Conservation (phyloP, 2,329 filamentous ascomycete species). For the Daldinia sp. region DNA sequence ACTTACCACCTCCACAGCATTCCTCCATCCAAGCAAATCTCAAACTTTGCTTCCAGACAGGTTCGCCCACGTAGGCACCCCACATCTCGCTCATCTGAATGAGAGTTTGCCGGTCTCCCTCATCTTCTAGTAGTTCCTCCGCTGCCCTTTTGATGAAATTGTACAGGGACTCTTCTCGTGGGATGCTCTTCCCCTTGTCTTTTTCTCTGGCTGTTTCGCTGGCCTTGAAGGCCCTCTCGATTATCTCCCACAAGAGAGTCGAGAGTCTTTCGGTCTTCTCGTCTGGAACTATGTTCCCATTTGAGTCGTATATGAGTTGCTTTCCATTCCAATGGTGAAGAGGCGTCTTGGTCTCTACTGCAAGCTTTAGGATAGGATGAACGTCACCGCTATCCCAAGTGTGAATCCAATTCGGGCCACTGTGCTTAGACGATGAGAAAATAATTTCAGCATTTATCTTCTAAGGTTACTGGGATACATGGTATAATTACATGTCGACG, state of each 20-base stretch:
- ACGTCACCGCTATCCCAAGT: conserved; percentile 57
- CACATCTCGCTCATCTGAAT: conserved; percentile 69
- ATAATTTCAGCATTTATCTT: background rate
- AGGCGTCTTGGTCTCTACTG: conserved; percentile 61
- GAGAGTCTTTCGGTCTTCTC: conserved; percentile 31
- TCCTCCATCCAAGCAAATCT: conserved; percentile 76
- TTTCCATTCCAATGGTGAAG: conserved; percentile 61
- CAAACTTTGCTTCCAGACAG: conserved; percentile 69
- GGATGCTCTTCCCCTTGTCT: conserved; percentile 58
- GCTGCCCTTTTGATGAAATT: conserved; percentile 68
- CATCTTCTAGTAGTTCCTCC: conserved; percentile 52
- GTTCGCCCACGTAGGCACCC: conserved; percentile 73
- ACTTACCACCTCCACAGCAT: conserved; percentile 69
- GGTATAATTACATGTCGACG: conserved; percentile 47
- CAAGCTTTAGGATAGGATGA: conserved; percentile 67
- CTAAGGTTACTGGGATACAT: background rate
- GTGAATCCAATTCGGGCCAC: conserved; percentile 70
- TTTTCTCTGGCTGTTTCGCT: conserved; percentile 61
- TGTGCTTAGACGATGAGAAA: conserved; percentile 44
- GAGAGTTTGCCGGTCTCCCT: conserved; percentile 60
- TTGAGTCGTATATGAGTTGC: conserved; percentile 56
- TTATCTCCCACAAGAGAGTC: conserved; percentile 30
- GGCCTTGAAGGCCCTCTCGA: conserved; percentile 54
- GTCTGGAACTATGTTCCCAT: conserved; percentile 34
- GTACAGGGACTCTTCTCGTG: conserved; percentile 63